phyloP scores from a whole-genome alignment of 2,329 filamentous ascomycete genomes.

The Aureobasidium sp. region DNA sequence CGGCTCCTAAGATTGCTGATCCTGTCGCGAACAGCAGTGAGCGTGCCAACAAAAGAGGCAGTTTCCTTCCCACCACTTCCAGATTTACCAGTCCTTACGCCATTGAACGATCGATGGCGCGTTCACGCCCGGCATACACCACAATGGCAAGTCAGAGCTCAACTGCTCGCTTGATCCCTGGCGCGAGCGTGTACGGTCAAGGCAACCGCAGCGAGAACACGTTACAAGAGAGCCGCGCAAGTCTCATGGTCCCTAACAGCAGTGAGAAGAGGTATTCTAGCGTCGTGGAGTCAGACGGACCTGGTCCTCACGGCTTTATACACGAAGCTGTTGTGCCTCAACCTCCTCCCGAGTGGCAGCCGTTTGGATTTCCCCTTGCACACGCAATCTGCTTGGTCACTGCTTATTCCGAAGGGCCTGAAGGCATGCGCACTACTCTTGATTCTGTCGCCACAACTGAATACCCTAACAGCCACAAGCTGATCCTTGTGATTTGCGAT shows the following conservation, averaged over 20 bases:
- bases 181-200: constrained; percentile 58
- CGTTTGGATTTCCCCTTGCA: constrained; percentile 88
- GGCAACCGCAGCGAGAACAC: constrained; percentile 50
- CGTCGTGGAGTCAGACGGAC: constrained; percentile 49
- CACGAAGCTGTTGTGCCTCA: constrained; percentile 94
- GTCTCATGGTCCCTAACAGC: constrained; percentile 33
- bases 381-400: constrained; percentile 93
- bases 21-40: constrained; percentile 54
- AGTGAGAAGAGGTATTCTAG: constrained; percentile 44
- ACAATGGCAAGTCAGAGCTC: constrained; percentile 92
- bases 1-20: constrained; percentile 74
- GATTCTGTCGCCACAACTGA: constrained; percentile 97
- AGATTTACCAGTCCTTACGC: constrained; percentile 89
- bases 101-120: constrained; percentile 51
- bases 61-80: constrained; percentile 88
- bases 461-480: constrained; percentile 98
- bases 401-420: constrained; percentile 90
- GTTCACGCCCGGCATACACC: constrained; percentile 54
- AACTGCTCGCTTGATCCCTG: constrained; percentile 59
- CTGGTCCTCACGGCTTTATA: constrained; percentile 87
- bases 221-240: constrained; percentile 36
- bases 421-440: constrained; percentile 85
- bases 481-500: constrained; percentile 92
- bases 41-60: constrained; percentile 68
- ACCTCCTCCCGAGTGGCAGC: constrained; percentile 93